Conservation (phyloP, 1,284 basidiomycete species). For the Ceratobasidium sp. region DNA sequence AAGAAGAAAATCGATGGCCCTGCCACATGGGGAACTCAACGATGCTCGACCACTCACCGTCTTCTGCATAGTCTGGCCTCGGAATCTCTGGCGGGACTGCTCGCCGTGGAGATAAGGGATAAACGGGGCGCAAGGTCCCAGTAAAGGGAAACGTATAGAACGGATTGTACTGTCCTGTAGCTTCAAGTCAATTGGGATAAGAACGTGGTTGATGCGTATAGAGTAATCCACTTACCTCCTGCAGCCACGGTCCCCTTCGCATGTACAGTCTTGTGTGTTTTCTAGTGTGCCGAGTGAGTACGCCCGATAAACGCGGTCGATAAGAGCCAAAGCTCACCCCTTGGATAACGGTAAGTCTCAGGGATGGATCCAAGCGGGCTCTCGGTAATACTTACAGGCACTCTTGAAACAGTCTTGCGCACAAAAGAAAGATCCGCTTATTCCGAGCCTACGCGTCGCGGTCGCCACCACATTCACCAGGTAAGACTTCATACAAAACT, state of each 20-base stretch:
- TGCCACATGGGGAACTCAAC: conserved; percentile 7
- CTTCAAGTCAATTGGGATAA: conserved; percentile 4
- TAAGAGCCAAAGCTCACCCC: conserved; percentile 42
- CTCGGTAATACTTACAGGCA: conserved; percentile 69
- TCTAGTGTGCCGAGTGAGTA: conserved; percentile 62
- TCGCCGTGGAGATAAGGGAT: conserved; percentile 80
- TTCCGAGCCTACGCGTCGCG: conserved; percentile 70
- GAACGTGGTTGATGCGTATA: neutral
- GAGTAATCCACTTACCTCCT: conserved; percentile 12
- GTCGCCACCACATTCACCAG: conserved; percentile 6
- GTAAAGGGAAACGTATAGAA: conserved; percentile 77
- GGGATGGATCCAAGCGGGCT: conserved; percentile 26
- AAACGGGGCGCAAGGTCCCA: conserved; percentile 78
- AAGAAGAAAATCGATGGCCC: neutral
- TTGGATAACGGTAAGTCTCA: conserved; percentile 27
- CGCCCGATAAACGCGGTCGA: neutral
- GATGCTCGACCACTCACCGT: conserved; percentile 65
- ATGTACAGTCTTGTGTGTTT: conserved; percentile 83
- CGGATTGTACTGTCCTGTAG: conserved; percentile 81
- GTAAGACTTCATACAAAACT: conserved; percentile 34
- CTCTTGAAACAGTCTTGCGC: conserved; percentile 89
- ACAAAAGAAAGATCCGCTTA: conserved; percentile 86
- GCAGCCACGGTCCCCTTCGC: conserved; percentile 36
- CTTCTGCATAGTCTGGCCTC: conserved; percentile 83
- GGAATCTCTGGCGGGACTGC: conserved; percentile 79